Percentiles rank a stretch among this genome's conserved stretches.
These are phyloP conservation scores for Tetrapyrgos nigripes DNA, from an alignment of 1,284 basidiomycete genomes.

Conservation along the genomic window DNA sequence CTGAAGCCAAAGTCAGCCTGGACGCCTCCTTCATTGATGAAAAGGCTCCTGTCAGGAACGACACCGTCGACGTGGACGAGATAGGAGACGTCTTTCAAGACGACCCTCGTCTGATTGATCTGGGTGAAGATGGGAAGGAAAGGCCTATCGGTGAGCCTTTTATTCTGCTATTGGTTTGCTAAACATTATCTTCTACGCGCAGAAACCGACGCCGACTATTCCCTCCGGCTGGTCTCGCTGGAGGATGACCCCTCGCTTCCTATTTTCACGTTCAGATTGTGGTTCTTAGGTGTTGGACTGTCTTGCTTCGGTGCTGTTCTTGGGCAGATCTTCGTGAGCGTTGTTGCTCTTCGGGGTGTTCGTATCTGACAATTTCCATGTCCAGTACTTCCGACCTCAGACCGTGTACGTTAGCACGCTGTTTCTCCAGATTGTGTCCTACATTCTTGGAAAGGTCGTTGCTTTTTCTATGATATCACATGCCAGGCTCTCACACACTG, in stretches of 20 bases:
- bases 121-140: slow-evolving; percentile 45
- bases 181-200: background rate
- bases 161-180: too few relatives aligned
- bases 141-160: slow-evolving; percentile 41
- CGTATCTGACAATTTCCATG: slow-evolving; percentile 1
- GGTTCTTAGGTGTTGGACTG: slow-evolving; percentile 66
- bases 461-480: background rate
- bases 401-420: slow-evolving; percentile 54
- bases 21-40: background rate
- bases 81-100: slow-evolving; percentile 38
- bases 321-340: slow-evolving; percentile 32
- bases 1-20: background rate
- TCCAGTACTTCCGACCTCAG: slow-evolving; percentile 57
- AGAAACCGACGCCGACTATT: slow-evolving; percentile 53
- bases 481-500: background rate
- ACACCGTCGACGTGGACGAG: background rate
- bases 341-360: slow-evolving; percentile 19
- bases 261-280: slow-evolving; percentile 62
- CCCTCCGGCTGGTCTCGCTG: slow-evolving; percentile 56
- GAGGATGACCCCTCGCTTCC: slow-evolving; percentile 63
- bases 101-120: slow-evolving; percentile 41
- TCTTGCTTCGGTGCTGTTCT: slow-evolving; percentile 66
- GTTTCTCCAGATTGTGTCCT: slow-evolving; percentile 58
- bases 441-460: slow-evolving; percentile 43
- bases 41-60: background rate